A percentile compares a stretch with the other conserved stretches of the same genome.
Evolutionary conservation across 2,329 filamentous ascomycete genomes (phyloP).

Genomic region (Diaporthe australafricana): DNA sequence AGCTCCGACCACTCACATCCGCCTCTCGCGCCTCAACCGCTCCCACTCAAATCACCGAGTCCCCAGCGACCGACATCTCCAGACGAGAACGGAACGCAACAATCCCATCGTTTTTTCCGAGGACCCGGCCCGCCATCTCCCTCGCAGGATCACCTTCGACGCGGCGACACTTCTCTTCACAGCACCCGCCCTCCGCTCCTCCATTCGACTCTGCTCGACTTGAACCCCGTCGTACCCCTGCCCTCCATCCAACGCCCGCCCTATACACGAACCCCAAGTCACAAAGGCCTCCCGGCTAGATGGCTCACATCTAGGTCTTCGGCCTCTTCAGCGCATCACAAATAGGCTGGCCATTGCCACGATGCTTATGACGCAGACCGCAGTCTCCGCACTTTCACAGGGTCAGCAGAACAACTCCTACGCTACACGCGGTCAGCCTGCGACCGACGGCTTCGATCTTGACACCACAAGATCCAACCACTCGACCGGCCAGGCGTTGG

Average conservation of each 20-base stretch:
- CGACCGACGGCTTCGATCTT: constrained; percentile 31
- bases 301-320: constrained; percentile 35
- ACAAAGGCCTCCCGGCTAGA: constrained; percentile 32
- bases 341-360: constrained; percentile 47
- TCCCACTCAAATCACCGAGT: constrained; percentile 42
- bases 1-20: constrained; percentile 52
- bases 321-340: constrained; percentile 14
- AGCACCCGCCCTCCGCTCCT: not conserved
- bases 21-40: constrained; percentile 43
- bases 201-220: constrained; percentile 2
- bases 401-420: constrained; percentile 50
- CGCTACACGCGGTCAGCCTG: constrained; percentile 24
- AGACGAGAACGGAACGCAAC: constrained; percentile 5
- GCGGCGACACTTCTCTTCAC: not conserved
- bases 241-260: not conserved
- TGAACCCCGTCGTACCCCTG: constrained; percentile 1
- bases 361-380: constrained; percentile 66
- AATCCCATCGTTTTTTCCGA: constrained; percentile 4
- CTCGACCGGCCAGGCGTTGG: constrained; percentile 35
- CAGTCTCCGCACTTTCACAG: constrained; percentile 58
- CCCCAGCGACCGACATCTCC: constrained; percentile 27
- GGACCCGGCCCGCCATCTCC: not conserved
- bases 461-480: constrained; percentile 38
- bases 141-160: not conserved
- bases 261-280: not conserved